Evolutionary conservation across 2,329 filamentous ascomycete species (phyloP).

Genomic region (Emydomyces testavorans): DNA sequence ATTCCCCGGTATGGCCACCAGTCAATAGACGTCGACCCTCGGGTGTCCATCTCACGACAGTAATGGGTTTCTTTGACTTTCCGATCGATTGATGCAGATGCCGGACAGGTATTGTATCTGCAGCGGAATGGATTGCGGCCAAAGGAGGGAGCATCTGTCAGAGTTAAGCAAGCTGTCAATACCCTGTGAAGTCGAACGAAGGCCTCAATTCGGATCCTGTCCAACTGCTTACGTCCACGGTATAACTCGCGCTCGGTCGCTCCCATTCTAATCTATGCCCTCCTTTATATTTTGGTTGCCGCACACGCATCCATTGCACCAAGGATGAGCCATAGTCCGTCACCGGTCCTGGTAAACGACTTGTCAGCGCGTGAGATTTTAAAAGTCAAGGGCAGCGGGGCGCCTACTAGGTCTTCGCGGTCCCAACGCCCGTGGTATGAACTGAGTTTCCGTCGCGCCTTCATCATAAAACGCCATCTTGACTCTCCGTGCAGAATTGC

Average conservation of each 20-base stretch:
- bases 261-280: conserved; percentile 63
- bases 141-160: conserved; percentile 73
- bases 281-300: conserved; percentile 63
- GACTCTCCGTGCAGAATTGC: not conserved
- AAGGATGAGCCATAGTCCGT: conserved; percentile 89
- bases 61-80: conserved; percentile 95
- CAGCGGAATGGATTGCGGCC: conserved; percentile 60
- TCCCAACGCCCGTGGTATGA: conserved; percentile 21
- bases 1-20: conserved; percentile 91
- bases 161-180: conserved; percentile 8
- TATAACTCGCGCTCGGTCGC: conserved; percentile 76
- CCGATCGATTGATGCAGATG: conserved; percentile 96
- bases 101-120: conserved; percentile 83
- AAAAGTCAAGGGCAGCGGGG: not conserved
- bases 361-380: not conserved
- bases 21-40: conserved; percentile 86
- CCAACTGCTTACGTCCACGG: conserved; percentile 60
- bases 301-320: conserved; percentile 80
- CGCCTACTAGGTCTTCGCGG: conserved; percentile 32
- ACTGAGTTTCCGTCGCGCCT: conserved; percentile 25
- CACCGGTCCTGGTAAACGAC: conserved; percentile 65
- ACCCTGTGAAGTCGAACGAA: not conserved
- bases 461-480: conserved; percentile 33
- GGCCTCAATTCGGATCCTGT: not conserved
- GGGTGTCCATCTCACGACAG: conserved; percentile 94